Evolutionary conservation across 176 grass and related monocot genomes (phyloP).

Genomic region (Triticum monococcum): DNA sequence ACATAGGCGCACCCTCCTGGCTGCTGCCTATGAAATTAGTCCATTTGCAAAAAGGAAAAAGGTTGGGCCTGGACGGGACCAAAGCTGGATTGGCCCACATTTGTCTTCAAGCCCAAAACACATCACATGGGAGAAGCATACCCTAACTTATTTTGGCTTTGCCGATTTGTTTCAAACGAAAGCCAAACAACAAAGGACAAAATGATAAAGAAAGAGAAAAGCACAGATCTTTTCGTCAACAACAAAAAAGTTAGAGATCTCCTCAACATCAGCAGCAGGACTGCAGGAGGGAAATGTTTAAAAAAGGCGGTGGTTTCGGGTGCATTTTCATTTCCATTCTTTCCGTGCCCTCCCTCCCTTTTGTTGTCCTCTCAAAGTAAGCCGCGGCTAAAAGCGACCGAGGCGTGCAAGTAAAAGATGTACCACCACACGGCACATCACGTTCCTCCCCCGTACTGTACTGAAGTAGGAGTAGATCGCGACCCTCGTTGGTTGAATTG

Average conservation of each 20-base stretch:
- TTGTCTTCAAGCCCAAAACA: constrained; percentile 9
- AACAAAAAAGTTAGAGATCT: too few species aligned
- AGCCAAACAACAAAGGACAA: too few species aligned
- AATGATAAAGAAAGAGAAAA: too few species aligned
- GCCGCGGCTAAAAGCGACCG: background rate
- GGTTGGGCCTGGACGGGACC: background rate
- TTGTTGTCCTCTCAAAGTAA: constrained; percentile 1
- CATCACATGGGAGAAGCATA: background rate
- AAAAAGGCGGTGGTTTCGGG: background rate
- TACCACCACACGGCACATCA: background rate
- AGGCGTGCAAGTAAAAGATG: background rate
- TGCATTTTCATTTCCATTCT: background rate
- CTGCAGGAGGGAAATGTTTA: background rate
- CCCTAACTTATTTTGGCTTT: too few species aligned
- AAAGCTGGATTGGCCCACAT: background rate
- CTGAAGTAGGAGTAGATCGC: background rate
- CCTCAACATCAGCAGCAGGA: too few species aligned
- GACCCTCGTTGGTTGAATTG: background rate
- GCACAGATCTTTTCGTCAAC: too few species aligned
- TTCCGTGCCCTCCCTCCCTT: background rate
- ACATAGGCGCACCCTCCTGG: too few species aligned
- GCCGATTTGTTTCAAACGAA: too few species aligned
- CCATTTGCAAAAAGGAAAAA: background rate
- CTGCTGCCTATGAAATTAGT: background rate
- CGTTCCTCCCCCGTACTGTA: background rate